Base-by-base conservation (phyloP, 164 flowering plant genomes). In the Kingdonia uniflora region DNA sequence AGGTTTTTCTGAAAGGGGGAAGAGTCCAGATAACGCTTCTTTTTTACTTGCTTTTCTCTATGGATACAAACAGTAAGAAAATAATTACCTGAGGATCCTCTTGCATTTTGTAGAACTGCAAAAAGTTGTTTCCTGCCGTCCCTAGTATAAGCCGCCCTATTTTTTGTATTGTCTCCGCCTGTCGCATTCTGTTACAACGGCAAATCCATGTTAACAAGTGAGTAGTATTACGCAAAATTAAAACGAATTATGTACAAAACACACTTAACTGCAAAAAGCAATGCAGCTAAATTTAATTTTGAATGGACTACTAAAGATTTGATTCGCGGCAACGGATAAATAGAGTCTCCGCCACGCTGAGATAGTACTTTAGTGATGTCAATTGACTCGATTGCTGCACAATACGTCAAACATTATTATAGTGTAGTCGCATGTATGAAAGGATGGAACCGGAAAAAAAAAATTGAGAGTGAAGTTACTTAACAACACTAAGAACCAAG, bases 91-190 rank as follows among this genome's bases (percentile, higher is more conserved):
- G 99, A 83, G 61, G 99, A 89, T 67, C 99, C 99, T 69, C 95
- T 78, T 14, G 97, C 99, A 79, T 81, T 83, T 75, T 94, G 99
- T 64, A 94, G 68, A 69, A 94, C 97, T 40, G 99, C 78, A 73
- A 94, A 94, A 12, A 94, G 87, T 55, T 94, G 97, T 54, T 84
- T 89, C 71, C 99, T 75, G 52, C 97, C 99, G 66, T 89, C 99
- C 68, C 97, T 80, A 23, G 97, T 87, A 71, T 73, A 87, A 52
- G 96, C 76, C 55, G 95, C 85, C 65, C 76, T 79, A 67, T 72
- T 87, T 72, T 77, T 85, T 41, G 58, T 41, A 66, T 66, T 76
- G 58, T 82, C 90, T 54, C 70, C 80, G 44, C 82, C 75, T 33
- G 77, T 48, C 66, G 75, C 57, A 58, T 73, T 79, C 99, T 94